Evolutionary conservation across 441 rosid species (phyloP), one percentile per base, ranked within the genome.

Genomic region (Syzygium malaccense): DNA sequence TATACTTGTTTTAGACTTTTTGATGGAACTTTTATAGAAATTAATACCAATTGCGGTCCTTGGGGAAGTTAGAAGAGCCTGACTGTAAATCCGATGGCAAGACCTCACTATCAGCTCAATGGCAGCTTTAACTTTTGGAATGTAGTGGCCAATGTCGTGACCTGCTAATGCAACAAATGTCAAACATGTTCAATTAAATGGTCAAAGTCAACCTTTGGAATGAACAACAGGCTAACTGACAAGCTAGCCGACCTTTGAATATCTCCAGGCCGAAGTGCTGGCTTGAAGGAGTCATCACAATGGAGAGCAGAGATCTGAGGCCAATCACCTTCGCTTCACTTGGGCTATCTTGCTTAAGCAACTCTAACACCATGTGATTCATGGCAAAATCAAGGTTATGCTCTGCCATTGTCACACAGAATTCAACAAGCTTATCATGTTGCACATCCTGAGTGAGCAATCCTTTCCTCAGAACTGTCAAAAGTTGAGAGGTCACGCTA

Each of bases 311-410:
- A 93, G 99, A 96, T 86, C 99, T 98, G 53, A 98, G 98, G 87
- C 99, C 99, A 90, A 98, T 96, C 88, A 98, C 98, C 93, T 97
- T 98, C 80, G 99, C 99, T 91, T 98, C 99, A 91, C 98, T 98
- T 80, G 93, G 95, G 95, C 97, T 96, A 91, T 97, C 99, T 93
- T 97, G 99, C 92, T 97, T 98, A 90, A 98, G 94, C 93, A 98
- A 94, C 94, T 97, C 99, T 87, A 98, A 91, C 60, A 98, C 92
- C 99, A 98, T 98, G 91, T 97, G 99, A 91, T 98, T 98, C 99
- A 98, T 98, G 85, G 99, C 93, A 89, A 98, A 98, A 94, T 98
- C 99, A 93, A 97, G 99, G 94, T 98, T 97, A 94, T 98, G 99
- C 85, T 97, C 99, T 45, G 99, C 98, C 89, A 98, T 94, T 85